phyloP scores from a whole-genome alignment of 139 green algal species.

The Ulvella scutata region DNA sequence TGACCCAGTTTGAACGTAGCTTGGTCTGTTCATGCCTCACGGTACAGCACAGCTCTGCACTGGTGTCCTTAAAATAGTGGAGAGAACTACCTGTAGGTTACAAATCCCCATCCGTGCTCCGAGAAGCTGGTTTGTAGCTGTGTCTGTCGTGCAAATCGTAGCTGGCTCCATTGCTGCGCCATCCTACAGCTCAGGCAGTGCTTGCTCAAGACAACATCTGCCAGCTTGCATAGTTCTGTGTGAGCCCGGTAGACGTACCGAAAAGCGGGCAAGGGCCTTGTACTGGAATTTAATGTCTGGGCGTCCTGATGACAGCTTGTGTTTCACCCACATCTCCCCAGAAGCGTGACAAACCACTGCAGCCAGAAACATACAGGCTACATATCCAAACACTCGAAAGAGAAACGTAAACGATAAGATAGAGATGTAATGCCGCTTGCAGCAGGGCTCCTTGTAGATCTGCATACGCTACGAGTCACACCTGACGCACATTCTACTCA shows the following conservation, averaged over 20 bases:
- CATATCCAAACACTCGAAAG: neutral
- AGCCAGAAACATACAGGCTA: neutral
- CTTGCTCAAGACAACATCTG: neutral
- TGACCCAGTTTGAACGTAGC: no score
- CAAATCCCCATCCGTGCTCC: neutral
- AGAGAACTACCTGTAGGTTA: no score
- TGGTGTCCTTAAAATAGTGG: no score
- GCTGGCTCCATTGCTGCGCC: neutral
- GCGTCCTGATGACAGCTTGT: neutral
- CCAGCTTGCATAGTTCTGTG: neutral
- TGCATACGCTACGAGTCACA: neutral
- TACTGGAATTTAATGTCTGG: neutral
- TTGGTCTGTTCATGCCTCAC: no score
- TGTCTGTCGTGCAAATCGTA: neutral
- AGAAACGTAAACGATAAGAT: neutral
- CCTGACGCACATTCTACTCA: no score
- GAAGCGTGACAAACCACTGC: neutral
- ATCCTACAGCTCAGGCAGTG: neutral
- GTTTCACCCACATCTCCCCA: neutral
- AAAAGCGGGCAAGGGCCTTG: neutral
- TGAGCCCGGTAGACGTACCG: neutral
- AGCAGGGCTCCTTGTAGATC: neutral
- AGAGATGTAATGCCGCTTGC: neutral
- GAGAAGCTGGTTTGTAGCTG: neutral
- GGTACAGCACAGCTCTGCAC: no score